These are phyloP conservation scores for Acer yangbiense DNA, from an alignment of 345 rosid species.

Conservation along the genomic window DNA sequence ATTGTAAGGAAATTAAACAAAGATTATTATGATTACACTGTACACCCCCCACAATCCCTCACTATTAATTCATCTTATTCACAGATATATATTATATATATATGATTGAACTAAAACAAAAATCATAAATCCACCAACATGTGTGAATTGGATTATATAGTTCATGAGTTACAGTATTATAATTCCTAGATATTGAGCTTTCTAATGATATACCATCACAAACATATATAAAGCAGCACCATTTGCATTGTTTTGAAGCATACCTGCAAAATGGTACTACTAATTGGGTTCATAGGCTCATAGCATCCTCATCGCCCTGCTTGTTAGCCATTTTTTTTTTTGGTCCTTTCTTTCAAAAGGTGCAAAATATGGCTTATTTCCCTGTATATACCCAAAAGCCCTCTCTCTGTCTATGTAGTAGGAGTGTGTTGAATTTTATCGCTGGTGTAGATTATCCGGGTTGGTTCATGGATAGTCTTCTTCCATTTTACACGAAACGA, in stretches of 20 bases:
- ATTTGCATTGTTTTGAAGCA: neutral
- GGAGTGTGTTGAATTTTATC: conserved; percentile 15
- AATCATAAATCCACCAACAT: conserved; percentile 40
- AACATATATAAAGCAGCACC: neutral
- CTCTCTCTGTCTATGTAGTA: conserved; percentile 14
- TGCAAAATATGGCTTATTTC: conserved; percentile 23
- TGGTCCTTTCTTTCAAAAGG: neutral
- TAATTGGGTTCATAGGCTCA: neutral
- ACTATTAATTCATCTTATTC: conserved; percentile 39
- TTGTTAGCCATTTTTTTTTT: conserved; percentile 21
- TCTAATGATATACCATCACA: conserved; percentile 11
- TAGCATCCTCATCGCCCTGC: conserved; percentile 6
- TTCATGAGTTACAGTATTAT: conserved; percentile 23
- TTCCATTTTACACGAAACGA: conserved; percentile 49
- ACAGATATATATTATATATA: conserved; percentile 30
- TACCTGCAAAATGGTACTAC: conserved; percentile 21
- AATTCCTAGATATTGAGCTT: conserved; percentile 14
- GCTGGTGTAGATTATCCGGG: neutral
- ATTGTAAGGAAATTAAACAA: conserved; percentile 23
- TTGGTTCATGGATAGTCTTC: conserved; percentile 9
- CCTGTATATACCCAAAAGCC: conserved; percentile 7
- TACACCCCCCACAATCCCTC: conserved; percentile 44
- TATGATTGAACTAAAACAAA: conserved; percentile 24
- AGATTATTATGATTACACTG: conserved; percentile 47
- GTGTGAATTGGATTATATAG: conserved; percentile 18